These are phyloP conservation scores for Teratosphaeria viscida DNA, from an alignment of 2,329 filamentous ascomycete genomes.

Conservation along the genomic window DNA sequence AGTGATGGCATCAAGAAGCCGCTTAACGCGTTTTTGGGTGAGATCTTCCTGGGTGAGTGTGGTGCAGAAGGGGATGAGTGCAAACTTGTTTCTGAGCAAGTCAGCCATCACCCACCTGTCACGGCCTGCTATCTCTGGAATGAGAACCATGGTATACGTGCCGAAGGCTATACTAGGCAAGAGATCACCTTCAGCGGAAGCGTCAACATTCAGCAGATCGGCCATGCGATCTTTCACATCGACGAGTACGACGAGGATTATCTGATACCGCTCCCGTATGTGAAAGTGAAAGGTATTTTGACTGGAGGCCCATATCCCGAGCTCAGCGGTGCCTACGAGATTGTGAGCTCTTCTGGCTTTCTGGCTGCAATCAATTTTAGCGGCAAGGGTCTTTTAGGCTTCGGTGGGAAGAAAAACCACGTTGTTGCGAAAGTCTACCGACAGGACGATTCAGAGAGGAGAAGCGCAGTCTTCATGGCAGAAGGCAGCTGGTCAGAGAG, in stretches of 20 bases:
- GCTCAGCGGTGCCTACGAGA: constrained; percentile 30
- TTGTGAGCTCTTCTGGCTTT: constrained; percentile 33
- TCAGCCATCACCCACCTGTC: constrained; percentile 37
- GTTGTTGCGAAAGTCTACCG: constrained; percentile 29
- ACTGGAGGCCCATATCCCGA: constrained; percentile 36
- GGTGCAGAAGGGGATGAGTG: constrained; percentile 29
- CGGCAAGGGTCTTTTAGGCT: constrained; percentile 31
- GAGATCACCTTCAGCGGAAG: constrained; percentile 37
- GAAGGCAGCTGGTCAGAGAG: constrained; percentile 34
- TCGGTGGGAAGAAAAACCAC: constrained; percentile 32
- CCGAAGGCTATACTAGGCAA: constrained; percentile 37
- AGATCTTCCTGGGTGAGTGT: constrained; percentile 35
- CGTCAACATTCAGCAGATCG: constrained; percentile 38
- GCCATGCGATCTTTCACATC: constrained; percentile 35
- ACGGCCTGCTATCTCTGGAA: constrained; percentile 40
- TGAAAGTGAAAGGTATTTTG: constrained; percentile 37
- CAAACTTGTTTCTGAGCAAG: constrained; percentile 34
- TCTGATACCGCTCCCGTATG: constrained; percentile 34
- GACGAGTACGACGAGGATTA: constrained; percentile 36
- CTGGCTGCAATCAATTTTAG: constrained; percentile 34
- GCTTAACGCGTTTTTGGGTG: constrained; percentile 41
- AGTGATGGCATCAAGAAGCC: constrained; percentile 40
- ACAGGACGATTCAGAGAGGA: constrained; percentile 22
- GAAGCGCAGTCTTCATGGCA: constrained; percentile 27
- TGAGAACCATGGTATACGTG: constrained; percentile 31